These are phyloP conservation scores for Elaeis oleifera DNA, from an alignment of 202 grass and related monocot species.

Conservation along the genomic window DNA sequence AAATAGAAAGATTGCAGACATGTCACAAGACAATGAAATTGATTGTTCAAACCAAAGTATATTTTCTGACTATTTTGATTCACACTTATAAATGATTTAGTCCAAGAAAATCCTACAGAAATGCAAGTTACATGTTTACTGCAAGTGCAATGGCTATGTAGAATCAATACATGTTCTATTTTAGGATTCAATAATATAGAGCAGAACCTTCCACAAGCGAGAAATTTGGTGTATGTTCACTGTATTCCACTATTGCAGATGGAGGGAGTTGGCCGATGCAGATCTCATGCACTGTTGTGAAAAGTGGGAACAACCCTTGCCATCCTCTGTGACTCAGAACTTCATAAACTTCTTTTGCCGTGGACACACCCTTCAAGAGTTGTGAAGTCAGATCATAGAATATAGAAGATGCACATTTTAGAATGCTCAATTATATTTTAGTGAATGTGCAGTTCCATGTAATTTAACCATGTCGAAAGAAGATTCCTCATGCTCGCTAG, in stretches of 20 bases:
- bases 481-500: no score
- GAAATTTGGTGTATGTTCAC: slow-evolving; percentile 54
- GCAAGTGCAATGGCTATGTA: neutral
- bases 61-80: no score
- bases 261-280: slow-evolving; percentile 65
- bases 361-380: slow-evolving; percentile 61
- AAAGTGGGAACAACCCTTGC: slow-evolving; percentile 67
- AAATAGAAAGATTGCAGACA: no score
- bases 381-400: neutral
- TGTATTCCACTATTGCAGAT: slow-evolving; percentile 83
- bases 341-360: slow-evolving; percentile 85
- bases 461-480: neutral
- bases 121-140: no score
- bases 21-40: no score
- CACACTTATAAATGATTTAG: no score
- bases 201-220: slow-evolving; percentile 33
- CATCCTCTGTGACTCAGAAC: slow-evolving; percentile 71
- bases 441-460: neutral
- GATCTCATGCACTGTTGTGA: slow-evolving; percentile 81
- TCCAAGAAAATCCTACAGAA: no score
- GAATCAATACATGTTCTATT: slow-evolving; percentile 23
- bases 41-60: no score
- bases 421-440: neutral
- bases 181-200: slow-evolving; percentile 31
- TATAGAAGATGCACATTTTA: neutral